Evolutionary conservation across 2,329 filamentous ascomycete genomes (phyloP), one percentile per base, ranked within the genome.

Genomic region (Sporothrix protearum): DNA sequence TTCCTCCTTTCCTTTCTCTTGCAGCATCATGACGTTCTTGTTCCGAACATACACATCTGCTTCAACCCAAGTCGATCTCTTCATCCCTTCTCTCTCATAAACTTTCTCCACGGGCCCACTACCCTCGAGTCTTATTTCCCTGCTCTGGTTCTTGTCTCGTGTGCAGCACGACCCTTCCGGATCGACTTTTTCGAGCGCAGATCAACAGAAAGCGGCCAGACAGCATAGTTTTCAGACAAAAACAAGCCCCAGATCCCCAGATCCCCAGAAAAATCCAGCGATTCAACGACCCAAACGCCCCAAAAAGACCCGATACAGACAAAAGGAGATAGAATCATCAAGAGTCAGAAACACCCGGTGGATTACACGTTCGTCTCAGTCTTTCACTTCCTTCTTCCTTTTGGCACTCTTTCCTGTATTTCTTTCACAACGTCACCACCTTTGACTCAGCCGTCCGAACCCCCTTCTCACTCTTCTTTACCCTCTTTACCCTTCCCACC

Each of bases 301-400:
- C 28, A 59, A 36, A 36, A 59, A 30, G 55, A 12, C 55, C 22
- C 59, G 59, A 25, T 30, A 2, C 25, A 45, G 59, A 33, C 63
- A 49, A 19, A 49, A 33, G 33, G 25, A 51, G 25, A 67, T 45
- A 28, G 36, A 39, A 28, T 64, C 59, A 64, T 42, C 59, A 64
- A 64, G 59, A 64, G 59, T 64, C 59, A 64, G 59, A 64, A 64
- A 64, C 59, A 64, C 39, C 12, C n/a, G 59, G 59, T 10, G 63
- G 63, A 47, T 67, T 67, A 67, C 63, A 67, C 63, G 63, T 42
- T 28, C 30, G 49, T 69, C 67, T 57, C 68, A 39, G 68, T 36
- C 68, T 49, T 47, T 69, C 39, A 14, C 16, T 10, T 47, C 39
- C 28, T 68, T 36, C 33, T 39, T 51, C 42, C 22, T 63, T 28